phyloP scores from a whole-genome alignment of 2,329 filamentous ascomycete genomes.

The Colletotrichum australisinense region DNA sequence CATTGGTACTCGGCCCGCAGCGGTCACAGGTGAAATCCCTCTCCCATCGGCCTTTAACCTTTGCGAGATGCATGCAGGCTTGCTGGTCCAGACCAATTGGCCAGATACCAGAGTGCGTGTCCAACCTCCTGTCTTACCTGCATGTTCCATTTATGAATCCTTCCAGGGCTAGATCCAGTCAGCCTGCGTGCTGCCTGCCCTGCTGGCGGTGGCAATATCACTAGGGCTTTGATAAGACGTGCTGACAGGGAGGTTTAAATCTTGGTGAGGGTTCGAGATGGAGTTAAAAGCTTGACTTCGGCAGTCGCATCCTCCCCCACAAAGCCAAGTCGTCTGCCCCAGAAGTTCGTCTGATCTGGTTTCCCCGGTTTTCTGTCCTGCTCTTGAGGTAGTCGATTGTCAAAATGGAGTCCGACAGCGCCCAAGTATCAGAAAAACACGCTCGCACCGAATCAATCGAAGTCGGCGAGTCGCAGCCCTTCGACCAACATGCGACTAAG shows the following conservation, averaged over 20 bases:
- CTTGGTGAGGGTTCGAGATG: not conserved
- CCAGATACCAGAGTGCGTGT: not conserved
- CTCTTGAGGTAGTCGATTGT: not conserved
- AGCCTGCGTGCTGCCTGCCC: not conserved
- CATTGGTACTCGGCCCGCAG: not conserved
- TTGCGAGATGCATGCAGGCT: slow-evolving; percentile 11
- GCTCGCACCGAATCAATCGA: slow-evolving; percentile 20
- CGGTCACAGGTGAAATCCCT: not conserved
- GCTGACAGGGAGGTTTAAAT: slow-evolving; percentile 6
- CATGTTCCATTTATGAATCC: slow-evolving; percentile 1
- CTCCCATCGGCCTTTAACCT: not conserved
- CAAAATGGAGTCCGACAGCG: slow-evolving; percentile 7
- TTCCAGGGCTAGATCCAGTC: not conserved
- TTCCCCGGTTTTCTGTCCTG: no score
- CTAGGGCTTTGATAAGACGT: slow-evolving; percentile 24
- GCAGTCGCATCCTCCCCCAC: not conserved
- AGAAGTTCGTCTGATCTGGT: not conserved
- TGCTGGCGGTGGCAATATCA: slow-evolving; percentile 7
- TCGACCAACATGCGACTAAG: slow-evolving; percentile 43
- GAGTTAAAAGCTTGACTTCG: slow-evolving; percentile 30
- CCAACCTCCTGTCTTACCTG: slow-evolving; percentile 16
- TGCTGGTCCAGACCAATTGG: slow-evolving; percentile 20
- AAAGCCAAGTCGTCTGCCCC: not conserved
- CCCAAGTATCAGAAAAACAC: slow-evolving; percentile 18
- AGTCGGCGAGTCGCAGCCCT: slow-evolving; percentile 38